phyloP scores from a whole-genome alignment of 2,329 filamentous ascomycete species.

The Claviceps sp. region DNA sequence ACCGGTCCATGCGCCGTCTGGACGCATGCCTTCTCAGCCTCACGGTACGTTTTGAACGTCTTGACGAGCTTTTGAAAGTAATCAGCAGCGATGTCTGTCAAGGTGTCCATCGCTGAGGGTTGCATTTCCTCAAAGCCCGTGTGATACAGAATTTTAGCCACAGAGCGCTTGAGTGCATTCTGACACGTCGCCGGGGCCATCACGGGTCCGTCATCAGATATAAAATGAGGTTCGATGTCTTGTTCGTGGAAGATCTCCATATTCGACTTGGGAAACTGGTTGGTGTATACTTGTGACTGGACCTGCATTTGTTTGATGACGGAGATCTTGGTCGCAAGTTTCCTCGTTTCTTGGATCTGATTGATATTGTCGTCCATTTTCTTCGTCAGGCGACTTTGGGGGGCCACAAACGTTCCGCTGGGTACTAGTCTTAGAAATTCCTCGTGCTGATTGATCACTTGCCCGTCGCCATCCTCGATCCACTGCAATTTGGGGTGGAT shows the following conservation, averaged over 20 bases:
- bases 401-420: conserved; percentile 60
- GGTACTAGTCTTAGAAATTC: conserved; percentile 72
- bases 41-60: conserved; percentile 70
- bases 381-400: conserved; percentile 57
- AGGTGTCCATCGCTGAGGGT: conserved; percentile 78
- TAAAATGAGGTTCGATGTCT: conserved; percentile 79
- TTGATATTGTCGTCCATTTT: conserved; percentile 84
- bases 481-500: conserved; percentile 67
- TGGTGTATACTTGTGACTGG: conserved; percentile 93
- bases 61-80: conserved; percentile 77
- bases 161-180: conserved; percentile 74
- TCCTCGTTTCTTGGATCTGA: conserved; percentile 93
- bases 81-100: conserved; percentile 79
- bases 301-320: conserved; percentile 99
- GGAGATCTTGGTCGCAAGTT: conserved; percentile 88
- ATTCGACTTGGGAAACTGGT: conserved; percentile 95
- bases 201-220: conserved; percentile 76
- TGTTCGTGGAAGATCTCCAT: conserved; percentile 76
- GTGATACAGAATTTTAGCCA: conserved; percentile 91
- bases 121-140: conserved; percentile 96
- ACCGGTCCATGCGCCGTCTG: conserved; percentile 28
- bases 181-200: conserved; percentile 75
- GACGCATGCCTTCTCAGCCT: conserved; percentile 62
- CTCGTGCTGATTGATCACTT: conserved; percentile 77
- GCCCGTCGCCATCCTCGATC: conserved; percentile 79